These are phyloP conservation scores for Ilex paraguariensis DNA, from an alignment of 305 asterid genomes.

Conservation along the genomic window DNA sequence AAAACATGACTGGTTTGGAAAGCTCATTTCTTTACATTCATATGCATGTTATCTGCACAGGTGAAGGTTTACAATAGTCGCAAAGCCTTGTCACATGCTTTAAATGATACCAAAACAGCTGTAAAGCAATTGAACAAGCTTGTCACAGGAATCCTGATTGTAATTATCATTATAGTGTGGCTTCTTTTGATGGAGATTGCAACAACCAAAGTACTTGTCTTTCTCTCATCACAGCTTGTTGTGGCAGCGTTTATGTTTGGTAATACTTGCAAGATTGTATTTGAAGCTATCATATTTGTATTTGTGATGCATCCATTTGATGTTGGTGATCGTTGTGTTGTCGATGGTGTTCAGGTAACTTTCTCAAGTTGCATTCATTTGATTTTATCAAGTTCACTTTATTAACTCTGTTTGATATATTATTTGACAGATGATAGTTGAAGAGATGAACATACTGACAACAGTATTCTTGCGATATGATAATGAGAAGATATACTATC, in stretches of 20 bases:
- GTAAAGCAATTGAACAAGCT: slow-evolving; percentile 66
- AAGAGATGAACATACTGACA: slow-evolving; percentile 84
- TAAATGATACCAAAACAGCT: slow-evolving; percentile 79
- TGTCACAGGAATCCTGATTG: slow-evolving; percentile 44
- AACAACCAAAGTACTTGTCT: slow-evolving; percentile 60
- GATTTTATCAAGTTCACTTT: slow-evolving; percentile 6
- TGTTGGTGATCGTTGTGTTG: slow-evolving; percentile 81
- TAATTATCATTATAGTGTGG: slow-evolving; percentile 57
- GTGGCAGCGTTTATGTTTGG: slow-evolving; percentile 74
- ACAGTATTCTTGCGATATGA: slow-evolving; percentile 65
- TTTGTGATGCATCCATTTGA: slow-evolving; percentile 97
- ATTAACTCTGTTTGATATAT: slow-evolving; percentile 2
- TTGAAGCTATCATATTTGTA: slow-evolving; percentile 84
- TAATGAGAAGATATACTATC: slow-evolving; percentile 63
- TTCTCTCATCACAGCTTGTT: slow-evolving; percentile 79
- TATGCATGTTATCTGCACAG: slow-evolving; percentile 29
- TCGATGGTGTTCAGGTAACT: slow-evolving; percentile 77
- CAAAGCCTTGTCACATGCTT: slow-evolving; percentile 68
- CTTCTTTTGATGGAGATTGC: slow-evolving; percentile 74
- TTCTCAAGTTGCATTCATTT: slow-evolving; percentile 1
- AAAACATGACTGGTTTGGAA: neutral
- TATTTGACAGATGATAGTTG: slow-evolving; percentile 60
- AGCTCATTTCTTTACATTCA: neutral
- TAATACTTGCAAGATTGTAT: slow-evolving; percentile 83
- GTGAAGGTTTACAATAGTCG: slow-evolving; percentile 72